Conservation (phyloP, 73 alveolate species). For the Stentor coeruleus region DNA sequence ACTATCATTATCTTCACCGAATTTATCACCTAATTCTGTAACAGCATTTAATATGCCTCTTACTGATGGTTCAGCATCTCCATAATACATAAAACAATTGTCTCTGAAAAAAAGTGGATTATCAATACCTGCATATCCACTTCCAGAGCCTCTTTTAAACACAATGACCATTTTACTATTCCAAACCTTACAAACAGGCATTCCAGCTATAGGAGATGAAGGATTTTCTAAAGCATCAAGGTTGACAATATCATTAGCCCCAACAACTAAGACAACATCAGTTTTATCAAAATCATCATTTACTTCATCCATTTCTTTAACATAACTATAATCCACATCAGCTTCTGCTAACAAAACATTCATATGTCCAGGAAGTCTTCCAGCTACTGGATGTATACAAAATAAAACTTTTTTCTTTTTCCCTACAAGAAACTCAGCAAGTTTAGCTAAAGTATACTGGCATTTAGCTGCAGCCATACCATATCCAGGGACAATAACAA, state of each 20-base stretch:
- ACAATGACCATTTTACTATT: conserved; percentile 63
- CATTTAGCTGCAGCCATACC: conserved; percentile 85
- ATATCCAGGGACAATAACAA: conserved; percentile 68
- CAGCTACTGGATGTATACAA: conserved; percentile 81
- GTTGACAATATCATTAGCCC: conserved; percentile 78
- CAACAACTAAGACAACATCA: conserved; percentile 66
- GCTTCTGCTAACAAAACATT: conserved; percentile 83
- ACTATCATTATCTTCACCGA: background rate
- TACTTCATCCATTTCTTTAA: conserved; percentile 76
- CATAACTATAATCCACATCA: conserved; percentile 74
- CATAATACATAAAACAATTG: conserved; percentile 41
- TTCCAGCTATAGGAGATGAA: conserved; percentile 71
- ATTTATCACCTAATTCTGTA: background rate
- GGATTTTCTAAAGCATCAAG: conserved; percentile 75
- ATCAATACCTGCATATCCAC: conserved; percentile 77
- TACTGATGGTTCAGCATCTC: conserved; percentile 42
- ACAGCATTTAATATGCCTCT: conserved; percentile 11
- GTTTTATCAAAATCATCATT: conserved; percentile 70
- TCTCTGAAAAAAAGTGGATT: conserved; percentile 71
- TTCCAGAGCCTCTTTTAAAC: conserved; percentile 52
- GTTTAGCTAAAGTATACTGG: conserved; percentile 43
- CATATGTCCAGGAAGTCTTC: conserved; percentile 84
- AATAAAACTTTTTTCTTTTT: conserved; percentile 56
- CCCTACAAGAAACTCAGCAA: conserved; percentile 36
- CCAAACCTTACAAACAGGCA: conserved; percentile 84